Evolutionary conservation across 1,139 yeast genomes (phyloP), one percentile per base, ranked within the genome.

Genomic region (Scheffersomyces stambukii): DNA sequence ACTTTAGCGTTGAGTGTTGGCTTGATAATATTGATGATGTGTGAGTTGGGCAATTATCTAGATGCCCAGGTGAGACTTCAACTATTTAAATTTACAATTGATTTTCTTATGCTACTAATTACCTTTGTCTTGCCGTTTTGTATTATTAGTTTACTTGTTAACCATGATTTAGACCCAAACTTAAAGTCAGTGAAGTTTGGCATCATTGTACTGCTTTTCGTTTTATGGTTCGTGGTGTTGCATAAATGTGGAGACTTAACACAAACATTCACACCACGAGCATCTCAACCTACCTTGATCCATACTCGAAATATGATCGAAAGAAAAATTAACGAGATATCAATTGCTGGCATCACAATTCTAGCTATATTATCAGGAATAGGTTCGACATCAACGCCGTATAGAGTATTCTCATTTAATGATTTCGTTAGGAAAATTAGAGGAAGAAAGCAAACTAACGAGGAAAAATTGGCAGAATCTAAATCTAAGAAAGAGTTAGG

Each of bases 321-420:
- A 42, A 58, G 43, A 28, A 69, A 66, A 40, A 64, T 79, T 20
- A 77, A 81, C 29, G 75, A 81, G 37, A 58, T 83, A 4, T 78
- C 84, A 3, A 68, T 83, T 29, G 67, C 77, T 10, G 95, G 95
- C 1, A 77, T 83, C 15, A 75, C 85, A 1, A 59, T 79, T 21
- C 78, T 82, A 69, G 86, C 89, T 0, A 50, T 74, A 1, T 56
- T 84, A 21, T 78, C 88, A 3, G 94, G 93, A 0, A 62, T 83
- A 24, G 91, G 91, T 2, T 78, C 88, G 8, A 74, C 77, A 10
- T 69, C 88, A n/a, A 78, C 86, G 1, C 77, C 82, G 1, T 60
- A 56, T 36, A 48, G 50, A 22, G 29, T 42, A 13, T 43, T 48
- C 17, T 25, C 41, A 5, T 4, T 30, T 39, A 23, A 45, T 30